A percentile compares a stretch with the other conserved stretches of the same genome.
These are phyloP conservation scores for Phytophthora palmivora DNA, from an alignment of 352 stramenopile species.

Conservation along the genomic window DNA sequence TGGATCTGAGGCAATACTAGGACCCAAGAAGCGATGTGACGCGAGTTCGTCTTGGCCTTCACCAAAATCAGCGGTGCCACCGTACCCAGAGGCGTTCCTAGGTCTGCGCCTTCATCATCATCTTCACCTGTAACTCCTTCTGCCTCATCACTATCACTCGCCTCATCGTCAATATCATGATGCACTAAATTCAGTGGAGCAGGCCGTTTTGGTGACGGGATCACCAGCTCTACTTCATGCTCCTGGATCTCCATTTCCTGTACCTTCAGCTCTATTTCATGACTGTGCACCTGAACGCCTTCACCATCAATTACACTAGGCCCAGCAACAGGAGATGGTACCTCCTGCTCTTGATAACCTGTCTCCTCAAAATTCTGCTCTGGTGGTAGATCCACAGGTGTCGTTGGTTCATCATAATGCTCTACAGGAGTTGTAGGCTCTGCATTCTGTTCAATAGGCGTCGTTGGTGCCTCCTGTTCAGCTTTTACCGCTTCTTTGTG, in stretches of 20 bases:
- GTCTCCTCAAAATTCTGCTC: conserved; percentile 27
- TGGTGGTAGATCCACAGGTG: conserved; percentile 19
- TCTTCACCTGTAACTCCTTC: conserved; percentile 21
- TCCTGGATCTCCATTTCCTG: conserved; percentile 17
- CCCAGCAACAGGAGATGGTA: neutral
- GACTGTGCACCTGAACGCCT: conserved; percentile 7
- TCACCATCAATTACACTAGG: neutral
- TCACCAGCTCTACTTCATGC: conserved; percentile 33
- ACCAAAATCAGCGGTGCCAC: conserved; percentile 50
- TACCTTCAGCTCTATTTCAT: conserved; percentile 19
- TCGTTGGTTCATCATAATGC: conserved; percentile 9
- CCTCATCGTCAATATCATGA: conserved; percentile 46
- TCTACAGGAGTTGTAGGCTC: conserved; percentile 3
- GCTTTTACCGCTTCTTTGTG: conserved; percentile 2
- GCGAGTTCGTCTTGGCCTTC: conserved; percentile 59
- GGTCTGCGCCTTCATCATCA: conserved; percentile 49
- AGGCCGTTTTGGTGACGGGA: conserved; percentile 33
- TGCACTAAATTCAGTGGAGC: conserved; percentile 35
- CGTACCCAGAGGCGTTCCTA: conserved; percentile 66
- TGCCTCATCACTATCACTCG: conserved; percentile 42
- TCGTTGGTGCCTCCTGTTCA: neutral
- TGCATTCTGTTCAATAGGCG: neutral
- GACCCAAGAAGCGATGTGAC: conserved; percentile 73
- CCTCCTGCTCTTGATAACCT: conserved; percentile 10
- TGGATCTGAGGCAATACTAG: conserved; percentile 51